phyloP scores from a whole-genome alignment of 2,329 filamentous ascomycete species.

The Paramyrothecium sp. region DNA sequence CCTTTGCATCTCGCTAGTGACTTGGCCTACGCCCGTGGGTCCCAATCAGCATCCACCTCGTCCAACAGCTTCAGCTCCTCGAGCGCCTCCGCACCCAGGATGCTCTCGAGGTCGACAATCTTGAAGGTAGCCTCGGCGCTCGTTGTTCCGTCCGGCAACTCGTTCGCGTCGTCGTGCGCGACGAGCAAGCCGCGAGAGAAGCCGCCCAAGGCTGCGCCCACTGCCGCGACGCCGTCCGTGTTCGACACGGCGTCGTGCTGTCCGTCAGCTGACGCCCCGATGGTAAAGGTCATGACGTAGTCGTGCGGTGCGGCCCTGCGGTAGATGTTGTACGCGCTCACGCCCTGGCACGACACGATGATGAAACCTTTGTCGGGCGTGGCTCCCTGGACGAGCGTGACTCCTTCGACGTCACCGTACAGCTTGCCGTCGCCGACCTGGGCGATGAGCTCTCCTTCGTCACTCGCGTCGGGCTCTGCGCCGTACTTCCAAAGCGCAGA shows the following conservation, averaged over 20 bases:
- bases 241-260: constrained; percentile 50
- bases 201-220: constrained; percentile 40
- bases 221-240: constrained; percentile 49
- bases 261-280: constrained; percentile 37
- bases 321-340: constrained; percentile 52
- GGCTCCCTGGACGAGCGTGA: constrained; percentile 47
- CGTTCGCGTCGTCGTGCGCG: constrained; percentile 53
- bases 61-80: constrained; percentile 25
- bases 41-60: constrained; percentile 36
- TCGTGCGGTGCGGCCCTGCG: constrained; percentile 45
- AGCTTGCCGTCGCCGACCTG: constrained; percentile 45
- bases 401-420: constrained; percentile 53
- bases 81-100: constrained; percentile 27
- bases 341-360: constrained; percentile 50
- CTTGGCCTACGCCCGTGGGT: constrained; percentile 26
- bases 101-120: constrained; percentile 38
- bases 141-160: constrained; percentile 42
- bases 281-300: constrained; percentile 47
- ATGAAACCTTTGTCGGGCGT: constrained; percentile 44
- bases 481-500: constrained; percentile 51
- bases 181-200: constrained; percentile 46
- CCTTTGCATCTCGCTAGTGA: not conserved
- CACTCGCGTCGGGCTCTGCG: constrained; percentile 43
- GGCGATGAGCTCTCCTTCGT: constrained; percentile 32
- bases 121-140: constrained; percentile 50